A percentile compares a stretch with the other conserved stretches of the same genome.
phyloP scores from a whole-genome alignment of 192 early-diverging fungal genomes.

The Coemansia sp. region DNA sequence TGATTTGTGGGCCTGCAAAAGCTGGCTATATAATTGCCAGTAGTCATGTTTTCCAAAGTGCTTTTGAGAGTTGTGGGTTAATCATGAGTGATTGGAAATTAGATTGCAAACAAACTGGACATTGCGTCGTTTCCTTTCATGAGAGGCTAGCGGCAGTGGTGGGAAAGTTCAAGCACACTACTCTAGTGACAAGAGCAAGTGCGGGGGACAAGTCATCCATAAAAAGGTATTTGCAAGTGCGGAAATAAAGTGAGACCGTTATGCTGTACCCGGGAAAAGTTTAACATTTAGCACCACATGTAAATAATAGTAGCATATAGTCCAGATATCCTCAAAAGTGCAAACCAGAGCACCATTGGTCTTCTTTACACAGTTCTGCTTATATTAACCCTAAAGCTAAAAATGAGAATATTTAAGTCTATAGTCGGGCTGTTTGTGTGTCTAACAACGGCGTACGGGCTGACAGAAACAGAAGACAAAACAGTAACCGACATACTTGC shows the following conservation, averaged over 20 bases:
- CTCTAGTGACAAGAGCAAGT: not conserved
- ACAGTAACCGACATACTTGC: slow-evolving; percentile 25
- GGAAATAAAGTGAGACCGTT: not conserved
- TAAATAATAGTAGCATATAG: no score
- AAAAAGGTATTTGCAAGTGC: not conserved
- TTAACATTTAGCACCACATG: not conserved
- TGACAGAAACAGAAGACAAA: slow-evolving; percentile 34
- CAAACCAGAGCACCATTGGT: no score
- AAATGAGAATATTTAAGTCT: slow-evolving; percentile 7
- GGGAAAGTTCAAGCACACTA: not conserved
- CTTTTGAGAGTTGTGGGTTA: not conserved
- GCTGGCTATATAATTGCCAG: not conserved
- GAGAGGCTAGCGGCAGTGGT: not conserved
- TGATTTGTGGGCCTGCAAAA: no score
- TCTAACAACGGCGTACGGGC: slow-evolving; percentile 5
- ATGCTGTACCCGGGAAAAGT: not conserved
- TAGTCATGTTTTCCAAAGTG: not conserved
- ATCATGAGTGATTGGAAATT: not conserved
- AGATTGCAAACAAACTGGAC: not conserved
- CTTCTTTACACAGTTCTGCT: no score
- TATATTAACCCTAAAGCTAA: no score
- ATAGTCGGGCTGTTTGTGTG: slow-evolving; percentile 7
- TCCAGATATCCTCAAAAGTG: no score
- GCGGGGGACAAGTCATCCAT: not conserved
- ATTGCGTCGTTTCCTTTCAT: not conserved